Percentiles rank a stretch among this genome's conserved stretches.
Evolutionary conservation across 2,329 filamentous ascomycete species (phyloP).

Genomic region (Stemphylium lycopersici): DNA sequence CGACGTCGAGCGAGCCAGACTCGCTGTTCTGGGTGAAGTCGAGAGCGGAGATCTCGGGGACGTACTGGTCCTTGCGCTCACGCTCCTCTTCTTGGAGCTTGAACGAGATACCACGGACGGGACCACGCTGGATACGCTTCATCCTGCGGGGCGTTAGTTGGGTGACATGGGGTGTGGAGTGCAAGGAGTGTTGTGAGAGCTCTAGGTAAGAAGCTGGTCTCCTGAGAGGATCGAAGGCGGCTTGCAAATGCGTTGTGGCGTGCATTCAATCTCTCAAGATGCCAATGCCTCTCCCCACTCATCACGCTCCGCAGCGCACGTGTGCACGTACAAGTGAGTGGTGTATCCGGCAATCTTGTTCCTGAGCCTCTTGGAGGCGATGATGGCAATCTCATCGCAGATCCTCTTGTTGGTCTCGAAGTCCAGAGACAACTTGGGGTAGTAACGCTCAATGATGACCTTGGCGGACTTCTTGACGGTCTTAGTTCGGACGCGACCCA

Average conservation of each 20-base stretch:
- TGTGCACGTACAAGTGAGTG: constrained; percentile 58
- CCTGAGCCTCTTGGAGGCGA: constrained; percentile 97
- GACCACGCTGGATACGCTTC: constrained; percentile 99
- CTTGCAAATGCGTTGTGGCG: background rate
- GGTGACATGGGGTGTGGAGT: background rate
- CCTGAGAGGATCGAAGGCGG: background rate
- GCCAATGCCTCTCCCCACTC: constrained; percentile 71
- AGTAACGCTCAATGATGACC: constrained; percentile 89
- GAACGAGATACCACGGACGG: constrained; percentile 99
- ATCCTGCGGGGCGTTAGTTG: constrained; percentile 64
- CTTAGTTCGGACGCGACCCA: constrained; percentile 66
- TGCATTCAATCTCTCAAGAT: constrained; percentile 92
- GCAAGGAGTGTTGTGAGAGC: background rate
- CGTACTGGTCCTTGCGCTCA: constrained; percentile 99
- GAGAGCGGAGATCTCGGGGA: constrained; percentile 97
- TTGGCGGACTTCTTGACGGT: constrained; percentile 89
- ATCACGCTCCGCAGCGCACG: constrained; percentile 73
- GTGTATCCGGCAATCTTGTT: constrained; percentile 97
- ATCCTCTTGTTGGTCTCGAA: constrained; percentile 99
- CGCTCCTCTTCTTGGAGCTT: constrained; percentile 99
- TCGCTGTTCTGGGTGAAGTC: constrained; percentile 97
- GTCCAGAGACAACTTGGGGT: constrained; percentile 97
- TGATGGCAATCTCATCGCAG: constrained; percentile 99
- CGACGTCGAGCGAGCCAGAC: constrained; percentile 91
- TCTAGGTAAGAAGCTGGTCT: background rate